Evolutionary conservation across 1,284 basidiomycete genomes (phyloP), one percentile per base, ranked within the genome.

Genomic region (Ganoderma boninense): DNA sequence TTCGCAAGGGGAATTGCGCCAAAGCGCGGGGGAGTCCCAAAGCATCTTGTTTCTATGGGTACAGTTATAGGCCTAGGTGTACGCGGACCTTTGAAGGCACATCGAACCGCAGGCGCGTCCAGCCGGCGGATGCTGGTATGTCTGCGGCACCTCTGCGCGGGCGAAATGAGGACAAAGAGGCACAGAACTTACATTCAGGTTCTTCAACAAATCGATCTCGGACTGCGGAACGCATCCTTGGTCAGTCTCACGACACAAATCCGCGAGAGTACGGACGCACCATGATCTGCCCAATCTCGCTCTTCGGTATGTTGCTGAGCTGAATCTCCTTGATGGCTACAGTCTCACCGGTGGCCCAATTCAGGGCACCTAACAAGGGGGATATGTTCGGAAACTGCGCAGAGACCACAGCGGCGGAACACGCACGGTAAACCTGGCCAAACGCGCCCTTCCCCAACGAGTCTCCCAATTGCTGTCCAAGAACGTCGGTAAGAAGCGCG

Each of bases 141-240:
- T n/a, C 20, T 20, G 11, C 6, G n/a, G 44, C 5, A 32, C 2
- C 32, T 14, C 20, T 20, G 11, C 6, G 18, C 20, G 57, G 29
- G 62, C 52, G 44, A 23, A 32, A 26, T 8, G 59, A 23, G 11
- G 14, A 43, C 32, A n/a, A 13, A 62, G 44, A 20, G 46, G 49
- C n/a, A 10, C 54, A 56, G 18, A 5, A 73, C 69, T 71, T 64
- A 95, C 94, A 77, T 98, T 95, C 71, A 99, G 88, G 80, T 98
- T 98, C 88, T 99, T 98, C 76, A 99, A 89, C 69, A 99, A 85
- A 82, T 99, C 96, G 77, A 99, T 99, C 85, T 99, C 97, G 72
- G 94, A 96, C 95, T 97, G 77, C 38, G 64, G 65, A 44, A 65
- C 59, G 60, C 71, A 68, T 73, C 23, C 67, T 38, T 26, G 62